phyloP scores from a whole-genome alignment of 345 rosid species.

The Arabidopsis suecica region DNA sequence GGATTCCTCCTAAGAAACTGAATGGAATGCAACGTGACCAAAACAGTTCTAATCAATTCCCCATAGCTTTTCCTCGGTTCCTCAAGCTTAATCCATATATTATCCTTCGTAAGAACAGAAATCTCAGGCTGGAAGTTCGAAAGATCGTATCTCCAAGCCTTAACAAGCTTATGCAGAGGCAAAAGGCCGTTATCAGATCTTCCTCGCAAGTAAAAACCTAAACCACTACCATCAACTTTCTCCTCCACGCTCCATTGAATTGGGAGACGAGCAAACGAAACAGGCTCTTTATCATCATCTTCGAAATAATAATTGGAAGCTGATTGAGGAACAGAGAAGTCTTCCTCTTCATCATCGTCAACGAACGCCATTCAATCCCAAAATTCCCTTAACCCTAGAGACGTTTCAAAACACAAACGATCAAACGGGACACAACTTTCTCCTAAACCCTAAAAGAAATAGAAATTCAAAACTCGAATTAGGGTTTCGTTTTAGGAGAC shows the following conservation, averaged over 20 bases:
- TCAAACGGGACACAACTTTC: neutral
- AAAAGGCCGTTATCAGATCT: constrained; percentile 62
- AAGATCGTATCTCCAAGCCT: constrained; percentile 82
- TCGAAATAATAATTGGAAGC: constrained; percentile 69
- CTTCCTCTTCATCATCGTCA: constrained; percentile 73
- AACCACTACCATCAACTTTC: constrained; percentile 31
- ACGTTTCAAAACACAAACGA: neutral
- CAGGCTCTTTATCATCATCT: constrained; percentile 58
- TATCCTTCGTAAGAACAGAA: constrained; percentile 67
- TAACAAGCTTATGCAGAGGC: constrained; percentile 61
- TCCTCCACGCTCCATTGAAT: constrained; percentile 57
- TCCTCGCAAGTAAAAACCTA: constrained; percentile 62
- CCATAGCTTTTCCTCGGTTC: constrained; percentile 82
- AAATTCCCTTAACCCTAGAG: neutral
- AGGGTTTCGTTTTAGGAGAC: constrained; percentile 29
- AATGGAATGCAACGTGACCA: constrained; percentile 64
- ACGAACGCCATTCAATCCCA: constrained; percentile 30
- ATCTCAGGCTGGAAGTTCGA: constrained; percentile 56
- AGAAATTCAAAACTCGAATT: constrained; percentile 4
- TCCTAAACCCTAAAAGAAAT: constrained; percentile 40
- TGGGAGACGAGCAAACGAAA: constrained; percentile 71
- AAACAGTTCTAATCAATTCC: constrained; percentile 56
- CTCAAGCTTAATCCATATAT: constrained; percentile 65
- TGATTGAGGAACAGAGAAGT: constrained; percentile 44
- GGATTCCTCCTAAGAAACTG: constrained; percentile 63